Conservation (phyloP, 139 green algal genomes). For the Astrephomene gubernaculifera region DNA sequence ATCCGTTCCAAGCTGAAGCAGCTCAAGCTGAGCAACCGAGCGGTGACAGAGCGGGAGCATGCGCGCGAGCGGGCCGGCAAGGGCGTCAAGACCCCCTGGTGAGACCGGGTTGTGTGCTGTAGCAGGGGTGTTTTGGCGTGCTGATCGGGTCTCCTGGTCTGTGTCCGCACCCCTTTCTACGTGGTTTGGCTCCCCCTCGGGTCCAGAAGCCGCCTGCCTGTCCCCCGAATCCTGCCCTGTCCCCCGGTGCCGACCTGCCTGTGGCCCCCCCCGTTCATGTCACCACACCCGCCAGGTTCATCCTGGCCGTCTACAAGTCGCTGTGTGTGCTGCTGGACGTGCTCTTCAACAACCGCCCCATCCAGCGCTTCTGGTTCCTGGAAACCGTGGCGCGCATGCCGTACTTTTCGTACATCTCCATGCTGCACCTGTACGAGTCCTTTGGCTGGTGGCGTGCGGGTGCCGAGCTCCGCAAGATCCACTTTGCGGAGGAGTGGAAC, state of each 20-base stretch:
- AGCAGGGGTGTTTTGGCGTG: too few relatives aligned
- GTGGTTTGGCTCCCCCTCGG: too few relatives aligned
- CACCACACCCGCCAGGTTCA: slow-evolving; percentile 44
- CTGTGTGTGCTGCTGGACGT: slow-evolving; percentile 84
- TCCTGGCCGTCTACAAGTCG: slow-evolving; percentile 71
- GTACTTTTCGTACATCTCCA: slow-evolving; percentile 97
- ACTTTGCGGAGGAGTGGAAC: slow-evolving; percentile 95
- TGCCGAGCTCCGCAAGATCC: slow-evolving; percentile 83
- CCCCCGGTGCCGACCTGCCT: too few relatives aligned
- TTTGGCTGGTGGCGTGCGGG: slow-evolving; percentile 89
- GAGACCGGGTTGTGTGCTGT: background rate
- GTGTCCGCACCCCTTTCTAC: too few relatives aligned
- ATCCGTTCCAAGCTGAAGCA: slow-evolving; percentile 62
- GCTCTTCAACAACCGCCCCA: slow-evolving; percentile 79
- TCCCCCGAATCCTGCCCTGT: too few relatives aligned
- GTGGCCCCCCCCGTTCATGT: too few relatives aligned
- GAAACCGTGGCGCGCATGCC: slow-evolving; percentile 82
- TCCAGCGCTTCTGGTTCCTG: slow-evolving; percentile 80
- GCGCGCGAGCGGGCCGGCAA: slow-evolving; percentile 51
- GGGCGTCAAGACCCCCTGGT: slow-evolving; percentile 61
- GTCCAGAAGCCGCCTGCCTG: too few relatives aligned
- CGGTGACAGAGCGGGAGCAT: slow-evolving; percentile 83
- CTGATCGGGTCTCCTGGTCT: too few relatives aligned
- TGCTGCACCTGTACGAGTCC: slow-evolving; percentile 95
- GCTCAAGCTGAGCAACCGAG: slow-evolving; percentile 84